phyloP scores from a whole-genome alignment of 345 rosid genomes.

The Camelina neglecta region DNA sequence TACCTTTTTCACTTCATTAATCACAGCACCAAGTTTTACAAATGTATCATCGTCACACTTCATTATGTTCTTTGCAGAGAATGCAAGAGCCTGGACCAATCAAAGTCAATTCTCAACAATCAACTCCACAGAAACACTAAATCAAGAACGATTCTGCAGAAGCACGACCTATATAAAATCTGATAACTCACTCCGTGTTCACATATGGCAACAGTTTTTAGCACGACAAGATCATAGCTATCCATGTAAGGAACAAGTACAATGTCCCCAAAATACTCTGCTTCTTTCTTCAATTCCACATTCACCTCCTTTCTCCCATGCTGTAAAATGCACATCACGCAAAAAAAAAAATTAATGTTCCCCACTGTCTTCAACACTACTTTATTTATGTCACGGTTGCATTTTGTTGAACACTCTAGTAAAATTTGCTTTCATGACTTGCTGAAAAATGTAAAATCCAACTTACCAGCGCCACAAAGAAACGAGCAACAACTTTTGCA shows the following conservation, averaged over 20 bases:
- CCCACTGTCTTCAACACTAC: neutral
- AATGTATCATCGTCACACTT: slow-evolving; percentile 96
- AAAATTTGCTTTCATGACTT: neutral
- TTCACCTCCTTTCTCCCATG: slow-evolving; percentile 90
- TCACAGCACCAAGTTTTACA: slow-evolving; percentile 74
- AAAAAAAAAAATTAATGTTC: neutral
- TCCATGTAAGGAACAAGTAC: slow-evolving; percentile 94
- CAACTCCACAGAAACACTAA: slow-evolving; percentile 24
- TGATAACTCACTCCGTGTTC: slow-evolving; percentile 83
- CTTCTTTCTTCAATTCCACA: slow-evolving; percentile 89
- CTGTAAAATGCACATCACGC: slow-evolving; percentile 48
- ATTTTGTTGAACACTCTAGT: neutral
- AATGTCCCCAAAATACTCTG: slow-evolving; percentile 88
- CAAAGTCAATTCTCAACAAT: slow-evolving; percentile 29
- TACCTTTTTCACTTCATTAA: slow-evolving; percentile 66
- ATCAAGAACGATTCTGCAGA: slow-evolving; percentile 9
- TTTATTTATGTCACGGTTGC: neutral
- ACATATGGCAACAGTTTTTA: slow-evolving; percentile 94
- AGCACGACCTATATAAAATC: slow-evolving; percentile 21
- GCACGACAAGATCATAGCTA: slow-evolving; percentile 91
- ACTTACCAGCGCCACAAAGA: slow-evolving; percentile 89
- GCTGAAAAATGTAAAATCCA: slow-evolving; percentile 7
- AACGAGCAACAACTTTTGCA: slow-evolving; percentile 87
- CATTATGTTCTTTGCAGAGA: slow-evolving; percentile 76
- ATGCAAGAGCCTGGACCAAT: slow-evolving; percentile 60